Evolutionary conservation across 108 stramenopile species (phyloP), one percentile per base, ranked within the genome.

Genomic region (Nitzschia sp.): DNA sequence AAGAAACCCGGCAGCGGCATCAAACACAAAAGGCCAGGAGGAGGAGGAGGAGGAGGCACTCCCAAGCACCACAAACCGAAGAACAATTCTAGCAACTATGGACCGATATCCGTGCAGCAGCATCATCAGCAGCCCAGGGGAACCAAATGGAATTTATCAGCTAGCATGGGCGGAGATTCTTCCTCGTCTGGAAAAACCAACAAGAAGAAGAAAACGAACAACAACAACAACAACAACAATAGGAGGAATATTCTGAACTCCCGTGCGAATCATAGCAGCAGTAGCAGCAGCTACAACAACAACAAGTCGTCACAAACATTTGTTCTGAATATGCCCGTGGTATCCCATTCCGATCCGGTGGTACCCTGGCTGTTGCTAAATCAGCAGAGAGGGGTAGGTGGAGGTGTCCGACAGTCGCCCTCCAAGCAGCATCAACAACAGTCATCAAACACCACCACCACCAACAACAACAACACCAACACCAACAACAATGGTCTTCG

Each of bases 391-490:
- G 11, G 38, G 13, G 13, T 11, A 41, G 38, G 13, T 41, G 13
- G 6, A 41, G 11, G 38, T 13, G 6, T 41, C 38, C 13, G 38
- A 41, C 38, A 41, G 13, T 11, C 38, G 38, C 21, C 38, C 6
- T 41, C 38, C 38, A 41, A 41, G 9, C 38, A 41, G 38, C 38
- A 41, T 9, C 38, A 41, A 6, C 38, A 41, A 13, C 38, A 6
- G 9, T 41, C 38, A 41, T 41, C 38, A 41, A 41, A 6, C 38
- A 6, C 9, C 38, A 53, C 28, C 16, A 32, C 52, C 52, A 45
- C 2, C 45, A 41, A 58, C 68, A 58, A 58, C 56, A 22, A 38
- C 58, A 22, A 25, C 38, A 50, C 17, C 69, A 59, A 33, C 47
- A 61, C 27, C 27, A 27, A 48, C 16, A 25, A 21, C 4, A 55